A percentile compares a stretch with the other conserved stretches of the same genome.
phyloP scores from a whole-genome alignment of 495 filamentous ascomycete species.

The Penicillium robsamsonii region DNA sequence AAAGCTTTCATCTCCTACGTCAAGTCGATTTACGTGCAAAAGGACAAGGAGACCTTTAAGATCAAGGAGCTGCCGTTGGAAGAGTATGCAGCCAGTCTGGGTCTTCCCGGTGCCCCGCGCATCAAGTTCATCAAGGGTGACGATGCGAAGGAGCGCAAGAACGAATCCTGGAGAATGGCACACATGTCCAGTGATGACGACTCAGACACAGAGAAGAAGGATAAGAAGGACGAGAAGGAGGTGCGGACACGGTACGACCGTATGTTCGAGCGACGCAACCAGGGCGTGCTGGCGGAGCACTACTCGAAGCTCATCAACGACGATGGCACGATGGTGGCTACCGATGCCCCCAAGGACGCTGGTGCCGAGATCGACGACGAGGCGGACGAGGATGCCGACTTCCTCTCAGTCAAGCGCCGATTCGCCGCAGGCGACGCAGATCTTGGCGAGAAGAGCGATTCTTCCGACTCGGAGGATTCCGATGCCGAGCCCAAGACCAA shows the following conservation, averaged over 20 bases:
- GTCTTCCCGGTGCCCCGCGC: conserved; percentile 83
- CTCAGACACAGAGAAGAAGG: conserved; percentile 50
- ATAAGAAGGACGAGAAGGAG: conserved; percentile 58
- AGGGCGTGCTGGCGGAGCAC: conserved; percentile 89
- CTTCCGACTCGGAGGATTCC: conserved; percentile 22
- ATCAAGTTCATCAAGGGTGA: conserved; percentile 91
- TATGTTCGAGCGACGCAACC: conserved; percentile 94
- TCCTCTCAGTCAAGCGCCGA: conserved; percentile 85
- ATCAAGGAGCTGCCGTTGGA: conserved; percentile 78
- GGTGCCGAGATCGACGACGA: conserved; percentile 45
- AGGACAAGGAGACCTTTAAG: conserved; percentile 89
- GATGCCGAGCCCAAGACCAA: conserved; percentile 19
- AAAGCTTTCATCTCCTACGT: conserved; percentile 93
- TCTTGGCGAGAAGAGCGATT: conserved; percentile 26
- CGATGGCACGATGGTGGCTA: conserved; percentile 48
- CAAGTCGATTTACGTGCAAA: conserved; percentile 79
- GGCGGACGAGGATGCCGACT: conserved; percentile 68
- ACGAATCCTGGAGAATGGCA: conserved; percentile 63
- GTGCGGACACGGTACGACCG: conserved; percentile 92
- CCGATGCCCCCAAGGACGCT: conserved; percentile 20
- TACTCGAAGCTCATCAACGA: conserved; percentile 82
- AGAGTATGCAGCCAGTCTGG: conserved; percentile 78
- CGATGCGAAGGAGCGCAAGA: conserved; percentile 81
- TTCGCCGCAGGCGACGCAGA: conserved; percentile 54
- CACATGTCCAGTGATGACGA: conserved; percentile 51